Evolutionary conservation across 1,139 yeast genomes (phyloP).

Genomic region (Blastobotrys capitulatus): DNA sequence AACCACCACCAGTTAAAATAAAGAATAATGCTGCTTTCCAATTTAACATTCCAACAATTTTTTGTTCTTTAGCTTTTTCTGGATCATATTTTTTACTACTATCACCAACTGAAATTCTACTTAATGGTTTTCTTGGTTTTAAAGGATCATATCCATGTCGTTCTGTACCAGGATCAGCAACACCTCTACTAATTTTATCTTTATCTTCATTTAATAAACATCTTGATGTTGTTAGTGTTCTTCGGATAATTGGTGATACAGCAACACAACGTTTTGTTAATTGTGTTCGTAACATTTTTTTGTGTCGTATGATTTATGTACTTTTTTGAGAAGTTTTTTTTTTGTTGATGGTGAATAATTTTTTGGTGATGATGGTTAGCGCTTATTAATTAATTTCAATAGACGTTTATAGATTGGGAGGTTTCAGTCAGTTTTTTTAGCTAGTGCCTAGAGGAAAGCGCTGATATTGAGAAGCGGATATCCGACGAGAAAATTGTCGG

Average conservation of each 20-base stretch:
- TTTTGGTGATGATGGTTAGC: too few species aligned
- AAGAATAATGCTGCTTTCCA: slow-evolving; percentile 79
- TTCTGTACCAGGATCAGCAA: slow-evolving; percentile 19
- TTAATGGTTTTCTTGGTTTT: slow-evolving; percentile 40
- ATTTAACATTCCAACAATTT: slow-evolving; percentile 62
- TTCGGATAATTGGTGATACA: not conserved
- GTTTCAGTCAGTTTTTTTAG: too few species aligned
- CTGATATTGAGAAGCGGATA: too few species aligned
- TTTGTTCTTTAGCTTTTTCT: slow-evolving; percentile 30
- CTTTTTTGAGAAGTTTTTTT: not conserved
- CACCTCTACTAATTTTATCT: slow-evolving; percentile 5
- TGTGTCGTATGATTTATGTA: not conserved
- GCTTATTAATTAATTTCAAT: too few species aligned
- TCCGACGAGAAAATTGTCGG: too few species aligned
- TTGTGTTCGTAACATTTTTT: not conserved
- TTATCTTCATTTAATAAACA: not conserved
- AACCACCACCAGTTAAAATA: slow-evolving; percentile 60
- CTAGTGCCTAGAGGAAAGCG: too few species aligned
- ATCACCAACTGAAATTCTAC: slow-evolving; percentile 52
- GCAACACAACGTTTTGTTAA: not conserved
- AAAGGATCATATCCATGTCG: slow-evolving; percentile 28
- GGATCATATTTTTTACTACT: slow-evolving; percentile 34
- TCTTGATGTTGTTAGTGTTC: not conserved
- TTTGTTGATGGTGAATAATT: too few species aligned
- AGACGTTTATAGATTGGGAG: too few species aligned